phyloP scores from a whole-genome alignment of 2,329 filamentous ascomycete genomes.

The Sordariomycetes sp. region DNA sequence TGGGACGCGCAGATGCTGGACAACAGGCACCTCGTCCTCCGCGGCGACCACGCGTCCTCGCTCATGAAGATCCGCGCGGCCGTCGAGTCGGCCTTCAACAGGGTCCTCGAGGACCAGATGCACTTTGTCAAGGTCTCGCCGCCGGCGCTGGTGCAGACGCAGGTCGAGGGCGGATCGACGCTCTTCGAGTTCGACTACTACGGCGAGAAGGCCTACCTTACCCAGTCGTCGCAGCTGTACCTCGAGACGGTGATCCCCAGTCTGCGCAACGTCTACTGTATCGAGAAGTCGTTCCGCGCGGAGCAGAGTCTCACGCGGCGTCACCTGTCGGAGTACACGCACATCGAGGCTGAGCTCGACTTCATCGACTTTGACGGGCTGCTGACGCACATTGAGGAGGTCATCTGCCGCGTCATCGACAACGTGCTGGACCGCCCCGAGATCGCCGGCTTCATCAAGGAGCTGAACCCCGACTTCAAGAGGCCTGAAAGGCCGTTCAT shows the following conservation, averaged over 20 bases:
- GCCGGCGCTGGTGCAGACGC: constrained; percentile 84
- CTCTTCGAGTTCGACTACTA: constrained; percentile 88
- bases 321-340: constrained; percentile 91
- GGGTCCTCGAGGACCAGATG: constrained; percentile 58
- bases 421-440: constrained; percentile 59
- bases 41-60: constrained; percentile 70
- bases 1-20: constrained; percentile 58
- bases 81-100: constrained; percentile 68
- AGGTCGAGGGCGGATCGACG: constrained; percentile 85
- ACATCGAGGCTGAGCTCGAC: constrained; percentile 92
- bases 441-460: constrained; percentile 60
- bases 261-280: constrained; percentile 91
- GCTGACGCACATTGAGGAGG: constrained; percentile 70
- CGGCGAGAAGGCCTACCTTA: constrained; percentile 80
- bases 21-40: constrained; percentile 72
- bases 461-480: constrained; percentile 84
- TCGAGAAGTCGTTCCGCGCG: constrained; percentile 96
- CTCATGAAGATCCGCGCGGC: constrained; percentile 79
- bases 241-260: constrained; percentile 88
- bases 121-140: constrained; percentile 74
- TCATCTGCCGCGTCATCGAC: constrained; percentile 79
- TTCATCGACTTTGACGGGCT: constrained; percentile 90
- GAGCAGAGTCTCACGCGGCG: constrained; percentile 92
- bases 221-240: constrained; percentile 94
- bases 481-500: constrained; percentile 74